Conservation (phyloP, 441 rosid species). For the Mallotus repandus region DNA sequence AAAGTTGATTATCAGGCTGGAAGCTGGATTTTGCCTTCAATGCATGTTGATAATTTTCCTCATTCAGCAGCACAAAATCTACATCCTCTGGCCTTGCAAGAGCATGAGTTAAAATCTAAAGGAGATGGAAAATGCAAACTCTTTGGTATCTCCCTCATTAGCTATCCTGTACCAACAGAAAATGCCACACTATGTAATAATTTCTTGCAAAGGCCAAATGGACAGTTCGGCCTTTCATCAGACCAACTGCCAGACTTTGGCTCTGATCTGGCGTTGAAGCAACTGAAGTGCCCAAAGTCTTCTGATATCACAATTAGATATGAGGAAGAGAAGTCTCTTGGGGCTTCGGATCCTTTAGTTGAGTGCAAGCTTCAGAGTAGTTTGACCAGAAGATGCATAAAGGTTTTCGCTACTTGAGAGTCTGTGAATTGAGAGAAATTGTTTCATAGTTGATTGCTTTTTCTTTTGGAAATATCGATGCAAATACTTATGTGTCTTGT, state of each 20-base stretch:
- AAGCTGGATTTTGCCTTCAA: constrained; percentile 47
- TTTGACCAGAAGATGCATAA: constrained; percentile 60
- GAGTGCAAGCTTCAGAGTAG: constrained; percentile 33
- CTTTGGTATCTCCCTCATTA: constrained; percentile 65
- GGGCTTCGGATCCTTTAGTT: constrained; percentile 25
- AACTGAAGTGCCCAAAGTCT: constrained; percentile 6
- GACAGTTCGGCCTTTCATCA: constrained; percentile 4
- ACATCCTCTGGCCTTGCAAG: constrained; percentile 31
- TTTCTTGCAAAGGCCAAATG: not conserved
- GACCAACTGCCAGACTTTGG: constrained; percentile 1
- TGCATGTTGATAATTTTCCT: constrained; percentile 37
- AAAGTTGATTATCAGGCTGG: constrained; percentile 25
- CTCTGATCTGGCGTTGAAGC: constrained; percentile 5
- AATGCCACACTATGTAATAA: not conserved
- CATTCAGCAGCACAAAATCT: constrained; percentile 36
- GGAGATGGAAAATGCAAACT: constrained; percentile 56
- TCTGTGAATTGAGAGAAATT: not conserved
- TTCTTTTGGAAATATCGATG: not conserved
- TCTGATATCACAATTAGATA: constrained; percentile 21
- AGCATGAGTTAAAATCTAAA: constrained; percentile 40
- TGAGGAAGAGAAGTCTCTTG: constrained; percentile 36
- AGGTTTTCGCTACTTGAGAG: constrained; percentile 29
- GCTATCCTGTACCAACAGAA: constrained; percentile 30
- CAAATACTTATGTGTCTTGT: not conserved
- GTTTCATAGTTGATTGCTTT: not conserved